phyloP scores from a whole-genome alignment of 257 asterid species.

The Salvia hispanica region DNA sequence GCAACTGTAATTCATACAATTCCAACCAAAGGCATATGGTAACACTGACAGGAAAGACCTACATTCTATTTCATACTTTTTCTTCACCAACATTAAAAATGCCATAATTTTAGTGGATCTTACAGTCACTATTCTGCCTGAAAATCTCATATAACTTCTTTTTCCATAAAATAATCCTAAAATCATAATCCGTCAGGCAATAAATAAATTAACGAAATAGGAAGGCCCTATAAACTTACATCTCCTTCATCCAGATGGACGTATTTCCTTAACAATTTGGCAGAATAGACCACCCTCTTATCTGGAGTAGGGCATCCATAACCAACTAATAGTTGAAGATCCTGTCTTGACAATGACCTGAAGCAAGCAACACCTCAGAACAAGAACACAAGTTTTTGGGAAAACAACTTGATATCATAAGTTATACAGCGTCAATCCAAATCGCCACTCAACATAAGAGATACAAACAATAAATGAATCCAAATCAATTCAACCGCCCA shows the following conservation, averaged over 20 bases:
- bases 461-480: no score
- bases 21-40: neutral
- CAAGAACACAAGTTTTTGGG: no score
- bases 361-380: slow-evolving; percentile 41
- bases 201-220: slow-evolving; percentile 18
- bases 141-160: neutral
- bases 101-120: neutral
- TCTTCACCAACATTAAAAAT: neutral
- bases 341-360: slow-evolving; percentile 93
- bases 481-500: no score
- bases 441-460: no score
- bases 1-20: neutral
- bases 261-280: slow-evolving; percentile 78
- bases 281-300: slow-evolving; percentile 71
- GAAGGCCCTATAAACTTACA: slow-evolving; percentile 57
- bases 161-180: neutral
- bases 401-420: no score
- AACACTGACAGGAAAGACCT: neutral
- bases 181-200: slow-evolving; percentile 5
- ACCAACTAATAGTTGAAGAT: slow-evolving; percentile 91
- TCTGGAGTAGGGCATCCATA: slow-evolving; percentile 90
- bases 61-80: neutral
- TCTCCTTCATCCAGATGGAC: slow-evolving; percentile 96
- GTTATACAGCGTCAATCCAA: no score
- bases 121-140: neutral